Evolutionary conservation across 768 basidiomycete genomes (phyloP), one percentile per base, ranked within the genome.

Genomic region (Dacryopinax primogenitus): DNA sequence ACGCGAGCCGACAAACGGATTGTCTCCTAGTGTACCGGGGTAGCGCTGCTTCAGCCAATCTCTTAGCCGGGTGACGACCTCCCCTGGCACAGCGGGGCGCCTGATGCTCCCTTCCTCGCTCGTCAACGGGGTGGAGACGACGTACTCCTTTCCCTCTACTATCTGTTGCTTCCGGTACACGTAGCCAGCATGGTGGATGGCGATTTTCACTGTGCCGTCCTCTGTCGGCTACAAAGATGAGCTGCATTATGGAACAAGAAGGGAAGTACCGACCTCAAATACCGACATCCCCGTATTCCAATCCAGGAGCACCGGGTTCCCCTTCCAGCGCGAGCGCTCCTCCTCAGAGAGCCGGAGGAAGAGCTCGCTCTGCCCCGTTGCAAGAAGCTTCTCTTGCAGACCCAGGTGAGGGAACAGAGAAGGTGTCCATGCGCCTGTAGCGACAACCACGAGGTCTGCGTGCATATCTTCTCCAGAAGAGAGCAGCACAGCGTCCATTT

Each of bases 341-440:
- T 16, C 28, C 47, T 26, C 45, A 3, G 33, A 18, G 18, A 63
- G 37, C 18, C 21, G n/a, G 34, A 63, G 33, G 37, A 41, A 63
- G 33, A 63, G 37, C 37, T 63, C 34, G 62, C 37, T 36, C 62
- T 36, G 37, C 51, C 51, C 51, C 51, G 90, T 93, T 1, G 94
- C 90, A 7, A 86, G 74, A 67, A 86, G 86, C 26, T 74, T 77
- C 1, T 76, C 72, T 16, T 79, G 76, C 37, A 88, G 70, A 12
- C 69, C 70, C 9, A 86, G 74, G 37, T 81, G 80, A 7, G 86
- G 84, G 71, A 94, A 90, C 0, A 85, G 73, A 1, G 86, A 86
- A 9, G 89, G 83, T 0, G 92, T 92, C 95, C 94, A 96, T 3
- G 87, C 82, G 26, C 92, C 92, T 15, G 84, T 77, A 7, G 90